Evolutionary conservation across 1,284 basidiomycete genomes (phyloP), one percentile per base, ranked within the genome.

Genomic region (Ganoderma lucidum): DNA sequence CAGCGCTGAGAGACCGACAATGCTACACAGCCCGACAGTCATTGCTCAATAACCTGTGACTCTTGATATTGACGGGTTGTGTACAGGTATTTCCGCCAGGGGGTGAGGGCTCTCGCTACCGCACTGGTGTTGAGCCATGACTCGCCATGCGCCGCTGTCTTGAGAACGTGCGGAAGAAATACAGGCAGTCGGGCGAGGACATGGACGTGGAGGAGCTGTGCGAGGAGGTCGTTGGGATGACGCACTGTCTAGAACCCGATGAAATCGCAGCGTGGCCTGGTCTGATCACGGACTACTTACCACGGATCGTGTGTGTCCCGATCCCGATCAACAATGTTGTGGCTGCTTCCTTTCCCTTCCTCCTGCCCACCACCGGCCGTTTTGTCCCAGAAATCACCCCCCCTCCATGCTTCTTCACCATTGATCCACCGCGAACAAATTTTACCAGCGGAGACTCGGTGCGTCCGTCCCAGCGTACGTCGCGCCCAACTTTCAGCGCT

Each of bases 1-100:
- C 66, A 63, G 66, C 66, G 66, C 62, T 48, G 39, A 48, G 32
- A 35, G 53, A 37, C 59, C 42, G 62, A 67, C 19, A 53, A 48
- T 28, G 62, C 19, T 30, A 63, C 66, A 67, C 66, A 67, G 66
- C 66, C 66, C 35, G 66, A 63, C 62, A 67, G 61, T 63, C 62
- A 63, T 62, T 51, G 66, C 55, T 51, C 55, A 42, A 58, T 28
- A 59, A 30, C 48, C 45, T 41, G 59, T 60, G 42, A 63, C 39
- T 35, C 62, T 67, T 15, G 44, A 58, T 42, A 45, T 39, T 63
- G 62, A 63, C 66, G 44, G 56, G 42, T 39, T 56, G 41, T 23
- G 59, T 63, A 51, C 55, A 63, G 35, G 62, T 60, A n/a, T 60
- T 23, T 58, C 32, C 53, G 60, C 35, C 35, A 35, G 35, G 37